Conservation (phyloP, 1,284 basidiomycete genomes). For the Ganoderma sinense region DNA sequence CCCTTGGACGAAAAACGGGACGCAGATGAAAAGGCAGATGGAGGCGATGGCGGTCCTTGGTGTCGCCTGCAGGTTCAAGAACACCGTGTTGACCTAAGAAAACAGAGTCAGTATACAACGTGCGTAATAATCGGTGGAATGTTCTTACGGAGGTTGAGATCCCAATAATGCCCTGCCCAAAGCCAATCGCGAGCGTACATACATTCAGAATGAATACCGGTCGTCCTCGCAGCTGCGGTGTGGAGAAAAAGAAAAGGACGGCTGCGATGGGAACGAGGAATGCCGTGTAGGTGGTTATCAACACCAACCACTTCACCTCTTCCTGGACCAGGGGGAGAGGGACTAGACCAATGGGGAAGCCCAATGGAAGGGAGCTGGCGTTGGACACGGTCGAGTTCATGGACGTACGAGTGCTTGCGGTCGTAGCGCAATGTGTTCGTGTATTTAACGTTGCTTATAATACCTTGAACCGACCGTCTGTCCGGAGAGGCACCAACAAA, state of each 20-base stretch:
- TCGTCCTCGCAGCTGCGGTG: conserved; percentile 25
- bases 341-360: background rate
- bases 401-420: too few species aligned
- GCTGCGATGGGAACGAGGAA: conserved; percentile 33
- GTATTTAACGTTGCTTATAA: too few species aligned
- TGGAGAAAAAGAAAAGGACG: conserved; percentile 38
- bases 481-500: too few species aligned
- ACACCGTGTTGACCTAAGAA: background rate
- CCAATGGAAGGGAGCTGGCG: background rate
- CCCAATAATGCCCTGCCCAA: background rate
- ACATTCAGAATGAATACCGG: conserved; percentile 41
- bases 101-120: too few species aligned
- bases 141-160: background rate
- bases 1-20: background rate
- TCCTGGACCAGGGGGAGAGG: background rate
- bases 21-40: background rate
- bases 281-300: conserved; percentile 27
- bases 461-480: background rate
- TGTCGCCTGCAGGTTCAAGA: background rate
- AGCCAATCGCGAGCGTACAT: background rate
- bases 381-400: background rate
- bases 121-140: background rate
- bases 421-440: too few species aligned
- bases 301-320: conserved; percentile 25
- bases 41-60: background rate